Evolutionary conservation across 768 basidiomycete genomes (phyloP).

Genomic region (Lactifluus subvellereus): DNA sequence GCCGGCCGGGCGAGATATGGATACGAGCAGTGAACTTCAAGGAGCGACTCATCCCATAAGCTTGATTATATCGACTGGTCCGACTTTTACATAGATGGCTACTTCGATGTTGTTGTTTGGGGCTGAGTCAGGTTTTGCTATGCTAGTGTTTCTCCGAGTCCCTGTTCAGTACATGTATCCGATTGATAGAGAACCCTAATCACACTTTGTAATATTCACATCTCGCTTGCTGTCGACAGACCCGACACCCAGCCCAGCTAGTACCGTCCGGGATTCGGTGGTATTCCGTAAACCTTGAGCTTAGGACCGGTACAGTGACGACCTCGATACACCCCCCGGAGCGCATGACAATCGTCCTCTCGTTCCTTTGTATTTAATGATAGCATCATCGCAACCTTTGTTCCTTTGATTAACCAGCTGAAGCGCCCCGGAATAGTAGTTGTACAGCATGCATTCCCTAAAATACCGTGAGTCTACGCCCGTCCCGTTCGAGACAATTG

Average conservation of each 20-base stretch:
- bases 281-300: no score
- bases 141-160: not conserved
- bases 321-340: no score
- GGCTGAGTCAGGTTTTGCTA: not conserved
- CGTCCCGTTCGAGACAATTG: no score
- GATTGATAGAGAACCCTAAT: not conserved
- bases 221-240: not conserved
- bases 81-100: constrained; percentile 26
- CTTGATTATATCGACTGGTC: not conserved
- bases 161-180: not conserved
- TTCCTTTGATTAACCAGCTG: no score
- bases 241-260: not conserved
- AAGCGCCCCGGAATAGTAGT: no score
- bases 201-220: not conserved
- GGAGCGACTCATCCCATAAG: constrained; percentile 45
- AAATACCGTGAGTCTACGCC: no score
- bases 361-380: no score
- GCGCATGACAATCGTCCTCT: no score
- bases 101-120: not conserved
- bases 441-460: no score
- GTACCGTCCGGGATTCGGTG: not conserved
- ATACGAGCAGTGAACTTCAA: constrained; percentile 60
- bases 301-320: no score
- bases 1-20: constrained; percentile 72
- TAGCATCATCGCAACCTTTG: no score